phyloP scores from a whole-genome alignment of 257 asterid species.

The Nicotiana knightiana region DNA sequence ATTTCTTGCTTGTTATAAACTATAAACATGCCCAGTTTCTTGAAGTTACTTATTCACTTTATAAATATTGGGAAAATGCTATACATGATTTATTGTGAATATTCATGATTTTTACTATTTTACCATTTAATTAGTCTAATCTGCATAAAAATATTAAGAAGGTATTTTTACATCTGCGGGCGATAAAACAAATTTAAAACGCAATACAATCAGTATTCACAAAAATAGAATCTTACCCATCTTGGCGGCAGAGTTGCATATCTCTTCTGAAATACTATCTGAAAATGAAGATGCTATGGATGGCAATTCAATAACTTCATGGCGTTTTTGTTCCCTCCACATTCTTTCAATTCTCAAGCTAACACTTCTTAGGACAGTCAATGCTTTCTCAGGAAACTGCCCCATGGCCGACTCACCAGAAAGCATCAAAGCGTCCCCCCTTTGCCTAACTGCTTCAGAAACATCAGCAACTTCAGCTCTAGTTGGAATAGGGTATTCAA shows the following conservation, averaged over 20 bases:
- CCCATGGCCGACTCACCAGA: slow-evolving; percentile 99
- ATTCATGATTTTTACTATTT: background rate
- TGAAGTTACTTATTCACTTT: background rate
- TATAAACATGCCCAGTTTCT: background rate
- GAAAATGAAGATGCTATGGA: slow-evolving; percentile 77
- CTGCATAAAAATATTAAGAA: background rate
- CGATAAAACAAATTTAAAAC: background rate
- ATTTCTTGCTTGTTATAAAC: background rate
- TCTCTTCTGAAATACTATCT: slow-evolving; percentile 90
- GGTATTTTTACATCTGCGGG: background rate
- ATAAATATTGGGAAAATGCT: background rate
- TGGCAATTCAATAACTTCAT: slow-evolving; percentile 70
- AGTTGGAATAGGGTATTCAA: slow-evolving; percentile 97
- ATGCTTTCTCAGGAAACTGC: slow-evolving; percentile 91
- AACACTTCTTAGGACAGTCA: slow-evolving; percentile 86
- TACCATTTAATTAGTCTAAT: background rate
- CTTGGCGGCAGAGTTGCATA: slow-evolving; percentile 95
- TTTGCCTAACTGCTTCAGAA: slow-evolving; percentile 96
- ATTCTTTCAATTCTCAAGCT: slow-evolving; percentile 93
- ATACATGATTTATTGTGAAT: no score
- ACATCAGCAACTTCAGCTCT: slow-evolving; percentile 99
- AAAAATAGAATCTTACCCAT: slow-evolving; percentile 61
- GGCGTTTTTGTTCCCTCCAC: slow-evolving; percentile 94
- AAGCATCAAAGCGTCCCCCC: slow-evolving; percentile 94
- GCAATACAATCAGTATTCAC: background rate